Evolutionary conservation across 176 grass and related monocot genomes (phyloP), one percentile per base, ranked within the genome.

Genomic region (Tillandsia leiboldiana): DNA sequence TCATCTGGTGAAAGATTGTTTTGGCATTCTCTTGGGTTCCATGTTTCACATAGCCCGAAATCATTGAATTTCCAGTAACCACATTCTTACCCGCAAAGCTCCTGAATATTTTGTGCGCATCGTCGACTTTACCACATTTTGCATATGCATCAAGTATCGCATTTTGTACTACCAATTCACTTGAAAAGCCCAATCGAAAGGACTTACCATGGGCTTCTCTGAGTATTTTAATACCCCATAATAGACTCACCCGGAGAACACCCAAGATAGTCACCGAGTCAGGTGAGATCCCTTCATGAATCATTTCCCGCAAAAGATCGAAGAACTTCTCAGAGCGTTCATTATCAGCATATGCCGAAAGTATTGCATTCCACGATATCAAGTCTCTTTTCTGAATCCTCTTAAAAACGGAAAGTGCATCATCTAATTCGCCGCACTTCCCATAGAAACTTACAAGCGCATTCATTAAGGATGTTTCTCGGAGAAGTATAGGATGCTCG

Each of bases 361-460:
- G 77, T 73, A 91, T 69, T 58, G 84, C 75, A 80, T 91, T 91
- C 88, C 90, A 92, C 66, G 90, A 88, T 75, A 88, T 68, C 14
- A 79, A 69, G 63, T 86, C 77, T 75, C 79, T 83, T 50, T 71
- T 69, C 26, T 27, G 66, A 79, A 81, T 92, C 69, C 59, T 27
- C 0, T 54, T 42, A 48, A 92, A 92, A 65, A 77, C 70, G 52
- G 15, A 12, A 50, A 78, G 52, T 73, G 90, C 79, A 73, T 88
- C 67, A 29, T 78, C 56, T 81, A 92, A 73, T 62, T 76, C 73
- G 18, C 66, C 77, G 50, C 82, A 86, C 64, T 83, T 84, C 54
- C 86, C 84, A 49, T 92, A 92, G 56, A 92, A 88, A 54, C 74
- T 88, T 63, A 86, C 49, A 51, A 88, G 80, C 26, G 85, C 79